These are phyloP conservation scores for Acorus calamus DNA, from an alignment of 106 monocot genomes.

Conservation along the genomic window DNA sequence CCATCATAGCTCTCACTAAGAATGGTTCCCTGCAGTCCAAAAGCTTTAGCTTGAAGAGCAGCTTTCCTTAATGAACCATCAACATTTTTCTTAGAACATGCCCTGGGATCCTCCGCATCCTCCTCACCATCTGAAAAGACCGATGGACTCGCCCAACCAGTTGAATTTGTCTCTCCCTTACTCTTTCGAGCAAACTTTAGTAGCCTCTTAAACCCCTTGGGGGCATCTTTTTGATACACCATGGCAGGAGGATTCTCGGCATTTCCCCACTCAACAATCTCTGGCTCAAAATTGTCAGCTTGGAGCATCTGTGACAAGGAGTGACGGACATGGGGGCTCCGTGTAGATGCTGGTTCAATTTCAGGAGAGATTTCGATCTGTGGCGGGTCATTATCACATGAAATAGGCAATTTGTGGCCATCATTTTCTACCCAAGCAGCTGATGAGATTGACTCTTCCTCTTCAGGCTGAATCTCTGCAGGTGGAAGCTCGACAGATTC, in stretches of 20 bases:
- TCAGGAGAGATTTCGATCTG: conserved; percentile 16
- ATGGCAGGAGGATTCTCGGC: conserved; percentile 93
- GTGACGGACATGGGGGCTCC: conserved; percentile 61
- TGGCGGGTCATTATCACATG: conserved; percentile 20
- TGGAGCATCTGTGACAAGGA: conserved; percentile 94
- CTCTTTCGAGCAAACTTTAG: conserved; percentile 87
- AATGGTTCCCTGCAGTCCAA: conserved; percentile 30
- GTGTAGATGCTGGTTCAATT: conserved; percentile 19
- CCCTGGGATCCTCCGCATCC: conserved; percentile 64
- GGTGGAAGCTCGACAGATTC: conserved; percentile 9
- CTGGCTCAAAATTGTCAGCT: conserved; percentile 71
- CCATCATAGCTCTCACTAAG: conserved; percentile 58
- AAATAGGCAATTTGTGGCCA: conserved; percentile 21
- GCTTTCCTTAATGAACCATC: conserved; percentile 39
- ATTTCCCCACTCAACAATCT: conserved; percentile 97
- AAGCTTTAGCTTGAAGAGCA: conserved; percentile 29
- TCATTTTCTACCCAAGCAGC: conserved; percentile 87
- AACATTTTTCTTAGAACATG: conserved; percentile 33
- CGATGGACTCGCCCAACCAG: conserved; percentile 55
- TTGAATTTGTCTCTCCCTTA: conserved; percentile 53
- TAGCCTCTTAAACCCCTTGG: conserved; percentile 89
- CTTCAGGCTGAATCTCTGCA: conserved; percentile 32
- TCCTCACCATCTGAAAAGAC: conserved; percentile 91
- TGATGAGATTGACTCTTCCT: conserved; percentile 69
- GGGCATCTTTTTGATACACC: conserved; percentile 88